phyloP scores from a whole-genome alignment of 2,329 filamentous ascomycete species.

The Hymenoscyphus fructigenus region DNA sequence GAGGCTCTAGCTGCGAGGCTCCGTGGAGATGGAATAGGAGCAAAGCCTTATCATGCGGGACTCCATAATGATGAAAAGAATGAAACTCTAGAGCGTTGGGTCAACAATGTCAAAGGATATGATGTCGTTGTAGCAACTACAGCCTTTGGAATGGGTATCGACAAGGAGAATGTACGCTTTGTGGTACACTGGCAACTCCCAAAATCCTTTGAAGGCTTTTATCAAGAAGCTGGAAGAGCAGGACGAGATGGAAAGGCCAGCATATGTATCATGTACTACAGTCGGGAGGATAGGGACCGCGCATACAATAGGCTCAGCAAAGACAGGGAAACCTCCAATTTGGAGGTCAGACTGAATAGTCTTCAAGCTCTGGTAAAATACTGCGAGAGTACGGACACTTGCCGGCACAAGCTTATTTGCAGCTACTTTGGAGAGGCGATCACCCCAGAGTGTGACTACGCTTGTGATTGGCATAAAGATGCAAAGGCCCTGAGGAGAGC shows the following conservation, averaged over 20 bases:
- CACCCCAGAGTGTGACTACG: constrained; percentile 64
- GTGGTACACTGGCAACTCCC: constrained; percentile 93
- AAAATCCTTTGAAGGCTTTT: constrained; percentile 93
- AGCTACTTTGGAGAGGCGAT: constrained; percentile 72
- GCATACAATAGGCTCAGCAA: constrained; percentile 56
- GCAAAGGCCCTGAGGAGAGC: constrained; percentile 54
- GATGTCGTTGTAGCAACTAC: constrained; percentile 94
- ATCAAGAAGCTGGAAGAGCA: constrained; percentile 91
- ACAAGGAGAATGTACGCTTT: constrained; percentile 92
- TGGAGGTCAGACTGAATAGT: constrained; percentile 58
- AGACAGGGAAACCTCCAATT: constrained; percentile 45
- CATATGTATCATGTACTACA: constrained; percentile 88
- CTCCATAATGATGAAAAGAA: constrained; percentile 68
- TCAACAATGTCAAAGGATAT: constrained; percentile 71
- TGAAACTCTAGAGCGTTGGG: constrained; percentile 69
- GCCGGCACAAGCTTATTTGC: constrained; percentile 74
- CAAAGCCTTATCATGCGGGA: constrained; percentile 71
- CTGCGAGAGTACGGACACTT: constrained; percentile 73
- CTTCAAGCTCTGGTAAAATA: constrained; percentile 71
- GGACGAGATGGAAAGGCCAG: constrained; percentile 86
- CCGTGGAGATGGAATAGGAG: constrained; percentile 67
- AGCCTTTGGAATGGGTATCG: constrained; percentile 97
- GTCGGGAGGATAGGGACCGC: constrained; percentile 79
- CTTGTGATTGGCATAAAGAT: constrained; percentile 79
- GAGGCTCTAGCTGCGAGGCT: constrained; percentile 67